Evolutionary conservation across 2,329 filamentous ascomycete genomes (phyloP).

Genomic region (Fusarium aywerte): DNA sequence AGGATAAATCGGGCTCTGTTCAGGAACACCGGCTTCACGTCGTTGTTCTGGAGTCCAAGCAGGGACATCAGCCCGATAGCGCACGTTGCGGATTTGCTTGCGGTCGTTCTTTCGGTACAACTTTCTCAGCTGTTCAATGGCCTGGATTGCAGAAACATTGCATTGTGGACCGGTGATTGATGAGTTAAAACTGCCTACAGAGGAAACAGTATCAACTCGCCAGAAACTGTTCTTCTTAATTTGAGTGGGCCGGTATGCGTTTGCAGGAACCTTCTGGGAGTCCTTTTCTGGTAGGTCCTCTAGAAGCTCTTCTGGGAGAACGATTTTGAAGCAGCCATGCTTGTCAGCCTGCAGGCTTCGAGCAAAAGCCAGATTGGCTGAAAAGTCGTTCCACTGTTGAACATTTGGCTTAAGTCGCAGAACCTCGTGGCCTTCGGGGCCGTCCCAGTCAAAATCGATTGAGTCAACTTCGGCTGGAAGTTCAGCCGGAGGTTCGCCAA

Average conservation of each 20-base stretch:
- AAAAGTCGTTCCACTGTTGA: slow-evolving; percentile 53
- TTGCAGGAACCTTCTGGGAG: slow-evolving; percentile 47
- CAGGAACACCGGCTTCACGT: slow-evolving; percentile 51
- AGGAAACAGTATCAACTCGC: slow-evolving; percentile 51
- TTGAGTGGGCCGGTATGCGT: slow-evolving; percentile 52
- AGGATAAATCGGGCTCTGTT: slow-evolving; percentile 52
- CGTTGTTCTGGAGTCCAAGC: slow-evolving; percentile 53
- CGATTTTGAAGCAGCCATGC: slow-evolving; percentile 55
- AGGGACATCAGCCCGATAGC: slow-evolving; percentile 54
- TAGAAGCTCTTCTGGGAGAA: slow-evolving; percentile 48
- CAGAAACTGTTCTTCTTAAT: slow-evolving; percentile 52
- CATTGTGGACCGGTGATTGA: slow-evolving; percentile 40
- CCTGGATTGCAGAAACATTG: slow-evolving; percentile 42
- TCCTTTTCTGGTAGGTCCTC: slow-evolving; percentile 50
- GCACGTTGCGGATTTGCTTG: slow-evolving; percentile 52
- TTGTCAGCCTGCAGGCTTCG: slow-evolving; percentile 46
- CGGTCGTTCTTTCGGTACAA: slow-evolving; percentile 52
- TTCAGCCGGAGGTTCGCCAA: slow-evolving; percentile 34
- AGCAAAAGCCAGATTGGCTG: slow-evolving; percentile 51
- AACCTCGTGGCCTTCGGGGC: slow-evolving; percentile 46
- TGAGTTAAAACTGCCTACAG: slow-evolving; percentile 50
- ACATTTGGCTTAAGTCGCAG: slow-evolving; percentile 51
- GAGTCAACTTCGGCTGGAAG: slow-evolving; percentile 45
- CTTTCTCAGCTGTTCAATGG: slow-evolving; percentile 50
- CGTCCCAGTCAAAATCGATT: slow-evolving; percentile 50